These are phyloP conservation scores for Pichia scutulata DNA, from an alignment of 805 yeast species.

Conservation along the genomic window DNA sequence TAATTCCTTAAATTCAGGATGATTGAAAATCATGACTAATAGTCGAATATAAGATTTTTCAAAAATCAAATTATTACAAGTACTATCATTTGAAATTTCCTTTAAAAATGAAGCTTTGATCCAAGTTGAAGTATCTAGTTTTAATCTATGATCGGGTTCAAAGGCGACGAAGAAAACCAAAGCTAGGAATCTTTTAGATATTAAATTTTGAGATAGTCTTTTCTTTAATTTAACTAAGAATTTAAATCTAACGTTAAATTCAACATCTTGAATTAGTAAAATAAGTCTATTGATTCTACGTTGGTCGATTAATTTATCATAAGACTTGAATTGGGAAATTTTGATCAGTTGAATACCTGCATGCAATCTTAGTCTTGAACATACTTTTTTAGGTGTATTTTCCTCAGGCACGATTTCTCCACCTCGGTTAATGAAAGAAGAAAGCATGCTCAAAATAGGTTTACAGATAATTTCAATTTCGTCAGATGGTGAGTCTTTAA, in stretches of 20 bases:
- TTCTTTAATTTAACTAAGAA: slow-evolving; percentile 46
- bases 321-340: slow-evolving; percentile 48
- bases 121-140: slow-evolving; percentile 58
- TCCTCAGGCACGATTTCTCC: slow-evolving; percentile 62
- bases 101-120: slow-evolving; percentile 48
- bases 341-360: slow-evolving; percentile 64
- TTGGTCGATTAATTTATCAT: slow-evolving; percentile 46
- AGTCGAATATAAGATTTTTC: slow-evolving; percentile 65
- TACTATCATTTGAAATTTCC: slow-evolving; percentile 19
- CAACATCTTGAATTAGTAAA: slow-evolving; percentile 61
- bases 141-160: slow-evolving; percentile 55
- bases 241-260: slow-evolving; percentile 43
- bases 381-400: slow-evolving; percentile 53
- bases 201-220: slow-evolving; percentile 39
- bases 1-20: slow-evolving; percentile 50
- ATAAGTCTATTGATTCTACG: slow-evolving; percentile 44
- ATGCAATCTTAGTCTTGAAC: slow-evolving; percentile 52
- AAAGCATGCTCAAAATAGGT: slow-evolving; percentile 60
- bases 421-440: slow-evolving; percentile 60
- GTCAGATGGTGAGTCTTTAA: slow-evolving; percentile 31
- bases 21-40: slow-evolving; percentile 66
- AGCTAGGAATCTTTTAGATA: slow-evolving; percentile 62
- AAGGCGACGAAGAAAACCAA: slow-evolving; percentile 66
- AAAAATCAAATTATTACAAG: slow-evolving; percentile 38
- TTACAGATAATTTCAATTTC: slow-evolving; percentile 39